A percentile compares a stretch with the other conserved stretches of the same genome.
Evolutionary conservation across 495 filamentous ascomycete genomes (phyloP).

Genomic region (Trichocladium uniseriatum): DNA sequence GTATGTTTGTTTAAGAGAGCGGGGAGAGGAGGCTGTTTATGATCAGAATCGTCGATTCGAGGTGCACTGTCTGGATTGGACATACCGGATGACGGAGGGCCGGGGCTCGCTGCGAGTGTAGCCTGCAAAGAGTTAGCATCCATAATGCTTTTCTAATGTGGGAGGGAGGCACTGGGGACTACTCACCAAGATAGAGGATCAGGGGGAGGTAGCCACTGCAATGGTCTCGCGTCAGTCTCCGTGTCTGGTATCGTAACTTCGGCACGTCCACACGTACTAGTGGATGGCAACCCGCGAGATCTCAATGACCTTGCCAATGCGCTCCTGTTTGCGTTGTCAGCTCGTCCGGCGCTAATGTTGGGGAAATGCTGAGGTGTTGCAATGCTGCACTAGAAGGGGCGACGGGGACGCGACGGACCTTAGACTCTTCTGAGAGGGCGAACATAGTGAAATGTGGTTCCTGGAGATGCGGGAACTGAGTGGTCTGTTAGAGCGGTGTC

Average conservation of each 20-base stretch:
- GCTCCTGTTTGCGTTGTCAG: conserved; percentile 54
- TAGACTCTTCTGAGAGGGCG: conserved; percentile 92
- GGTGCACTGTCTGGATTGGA: background rate
- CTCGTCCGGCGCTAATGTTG: too few relatives aligned
- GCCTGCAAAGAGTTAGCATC: conserved; percentile 45
- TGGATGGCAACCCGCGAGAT: conserved; percentile 91
- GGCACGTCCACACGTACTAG: conserved; percentile 54
- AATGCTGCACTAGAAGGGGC: too few relatives aligned
- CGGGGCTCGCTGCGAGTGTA: conserved; percentile 89
- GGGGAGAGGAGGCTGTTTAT: conserved; percentile 58
- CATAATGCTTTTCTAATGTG: conserved; percentile 3
- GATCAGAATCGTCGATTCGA: conserved; percentile 3
- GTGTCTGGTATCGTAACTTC: background rate
- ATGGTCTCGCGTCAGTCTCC: conserved; percentile 36
- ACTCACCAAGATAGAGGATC: conserved; percentile 90
- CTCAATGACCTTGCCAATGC: conserved; percentile 91
- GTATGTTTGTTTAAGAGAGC: conserved; percentile 41
- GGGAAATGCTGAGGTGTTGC: too few relatives aligned
- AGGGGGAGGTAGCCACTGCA: conserved; percentile 87
- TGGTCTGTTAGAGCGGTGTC: background rate
- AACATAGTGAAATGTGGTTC: conserved; percentile 47
- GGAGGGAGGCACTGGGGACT: background rate
- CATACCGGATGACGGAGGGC: conserved; percentile 86
- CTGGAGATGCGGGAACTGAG: background rate
- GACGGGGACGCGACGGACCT: conserved; percentile 46